phyloP scores from a whole-genome alignment of 306 rosid genomes.

The Malus sieversii region DNA sequence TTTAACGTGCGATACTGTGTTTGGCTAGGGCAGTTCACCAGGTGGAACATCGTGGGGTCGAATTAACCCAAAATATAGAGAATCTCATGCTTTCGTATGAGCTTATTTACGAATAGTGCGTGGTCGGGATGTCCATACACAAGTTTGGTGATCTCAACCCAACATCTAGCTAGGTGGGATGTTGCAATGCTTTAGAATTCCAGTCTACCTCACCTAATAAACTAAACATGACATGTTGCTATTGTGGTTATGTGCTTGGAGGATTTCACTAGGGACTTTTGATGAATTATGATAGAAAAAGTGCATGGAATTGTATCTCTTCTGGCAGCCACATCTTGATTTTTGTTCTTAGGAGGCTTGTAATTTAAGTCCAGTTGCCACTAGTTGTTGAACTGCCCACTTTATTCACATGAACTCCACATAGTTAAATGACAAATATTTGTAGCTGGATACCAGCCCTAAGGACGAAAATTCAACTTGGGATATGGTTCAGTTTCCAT shows the following conservation, averaged over 20 bases:
- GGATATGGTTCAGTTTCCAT: background rate
- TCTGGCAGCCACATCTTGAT: background rate
- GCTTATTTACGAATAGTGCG: no score
- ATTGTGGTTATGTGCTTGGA: background rate
- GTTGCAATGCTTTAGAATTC: background rate
- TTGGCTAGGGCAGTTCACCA: fast-evolving
- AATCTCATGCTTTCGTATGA: background rate
- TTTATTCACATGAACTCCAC: background rate
- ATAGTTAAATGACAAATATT: background rate
- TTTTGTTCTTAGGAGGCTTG: background rate
- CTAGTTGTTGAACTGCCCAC: constrained; percentile 10
- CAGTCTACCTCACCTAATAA: background rate
- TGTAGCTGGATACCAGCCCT: background rate
- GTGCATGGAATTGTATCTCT: background rate
- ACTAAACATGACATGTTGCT: background rate
- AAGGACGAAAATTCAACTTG: background rate
- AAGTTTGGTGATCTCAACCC: background rate
- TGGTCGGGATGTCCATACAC: no score
- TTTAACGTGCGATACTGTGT: no score
- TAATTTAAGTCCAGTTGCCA: background rate
- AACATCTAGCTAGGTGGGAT: background rate
- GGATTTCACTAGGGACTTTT: background rate
- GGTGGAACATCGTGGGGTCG: no score
- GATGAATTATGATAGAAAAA: constrained; percentile 1
- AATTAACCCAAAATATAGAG: no score